Base-by-base conservation (phyloP, 2,329 filamentous ascomycete genomes). In the Coniochaeta sp. region DNA sequence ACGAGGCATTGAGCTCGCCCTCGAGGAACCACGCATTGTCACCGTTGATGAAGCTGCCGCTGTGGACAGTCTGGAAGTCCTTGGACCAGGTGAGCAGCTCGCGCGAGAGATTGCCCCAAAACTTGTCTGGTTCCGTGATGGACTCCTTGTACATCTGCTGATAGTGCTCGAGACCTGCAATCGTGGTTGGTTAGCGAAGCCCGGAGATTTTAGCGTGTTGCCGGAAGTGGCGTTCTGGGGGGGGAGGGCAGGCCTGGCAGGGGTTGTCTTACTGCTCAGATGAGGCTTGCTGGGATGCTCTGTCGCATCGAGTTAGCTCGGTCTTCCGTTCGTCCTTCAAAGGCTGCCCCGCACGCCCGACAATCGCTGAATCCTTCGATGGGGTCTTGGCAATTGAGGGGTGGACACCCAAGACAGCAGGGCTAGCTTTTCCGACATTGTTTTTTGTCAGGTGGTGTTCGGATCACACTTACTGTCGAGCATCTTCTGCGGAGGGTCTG, bases 1-100 rank as follows among this genome's bases (percentile, higher is more conserved):
- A 98, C 30, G 90, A 95, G 64, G 95, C 95, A 71, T 99, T 99
- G 71, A 99, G 81, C 69, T 88, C 86, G 66, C 95, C 95, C 79
- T 97, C 95, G 63, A 93, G 77, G 73, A 98, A 99, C 93, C 95
- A 99, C 64, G 92, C 90, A 71, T 83, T 88, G 78, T 99, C 93
- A 67, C 95, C 95, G 64, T 89, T 81, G 58, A 74, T 74, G 60
- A 99, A 84, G 32, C 86, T 87, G 62, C 95, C 95, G 62, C 82
- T 84, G 73, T 86, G 86, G 58, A 96, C 92, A 14, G 93, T 98
- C 74, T 96, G 79, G 77, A 99, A 99, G 72, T 98, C 93, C 66
- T 84, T 84, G 66, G 91, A 87, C 90, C 95, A 99, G 57, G 89
- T 88, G 67, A 99, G 84, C 59, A 97, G 86, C 69, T 98, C 92